A percentile compares a stretch with the other conserved stretches of the same genome.
Conservation (phyloP, 176 grass and related monocot genomes). For the Pharus latifolius region DNA sequence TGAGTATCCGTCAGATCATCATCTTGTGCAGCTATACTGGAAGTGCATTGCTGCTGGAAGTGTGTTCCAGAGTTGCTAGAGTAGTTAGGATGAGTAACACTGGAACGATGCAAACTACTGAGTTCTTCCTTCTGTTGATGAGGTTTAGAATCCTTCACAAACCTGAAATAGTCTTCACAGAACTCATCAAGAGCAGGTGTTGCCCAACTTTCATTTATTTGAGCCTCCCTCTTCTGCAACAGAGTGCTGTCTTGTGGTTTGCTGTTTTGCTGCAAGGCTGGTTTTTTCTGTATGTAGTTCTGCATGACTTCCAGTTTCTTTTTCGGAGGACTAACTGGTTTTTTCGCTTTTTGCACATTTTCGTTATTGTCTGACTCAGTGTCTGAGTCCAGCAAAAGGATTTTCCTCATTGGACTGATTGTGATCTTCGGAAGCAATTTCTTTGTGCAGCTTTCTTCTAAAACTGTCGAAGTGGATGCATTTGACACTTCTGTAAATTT, state of each 20-base stretch:
- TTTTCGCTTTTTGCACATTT: conserved; percentile 16
- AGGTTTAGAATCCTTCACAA: conserved; percentile 25
- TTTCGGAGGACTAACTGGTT: conserved; percentile 10
- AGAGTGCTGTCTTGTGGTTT: conserved; percentile 13
- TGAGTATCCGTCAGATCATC: conserved; percentile 15
- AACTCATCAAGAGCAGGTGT: conserved; percentile 87
- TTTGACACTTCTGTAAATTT: conserved; percentile 22
- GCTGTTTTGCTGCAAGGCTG: conserved; percentile 1
- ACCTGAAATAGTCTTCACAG: conserved; percentile 75
- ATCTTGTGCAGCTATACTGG: conserved; percentile 10
- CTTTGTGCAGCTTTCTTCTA: conserved; percentile 64
- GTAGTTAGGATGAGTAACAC: conserved; percentile 11
- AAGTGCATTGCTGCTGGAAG: conserved; percentile 26
- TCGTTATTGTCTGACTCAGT: conserved; percentile 61
- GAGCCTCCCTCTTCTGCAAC: neutral
- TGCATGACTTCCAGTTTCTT: conserved; percentile 11
- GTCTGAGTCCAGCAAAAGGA: conserved; percentile 72
- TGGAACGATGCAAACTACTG: conserved; percentile 18
- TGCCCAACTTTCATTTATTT: conserved; percentile 28
- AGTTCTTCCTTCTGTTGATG: conserved; percentile 14
- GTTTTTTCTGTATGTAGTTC: conserved; percentile 13
- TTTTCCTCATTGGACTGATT: conserved; percentile 70
- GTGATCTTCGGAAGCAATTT: conserved; percentile 56
- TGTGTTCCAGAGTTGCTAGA: conserved; percentile 28
- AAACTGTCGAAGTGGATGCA: conserved; percentile 32